Conservation (phyloP, 2,329 filamentous ascomycete genomes). For the Penicillium fuscoglaucum region DNA sequence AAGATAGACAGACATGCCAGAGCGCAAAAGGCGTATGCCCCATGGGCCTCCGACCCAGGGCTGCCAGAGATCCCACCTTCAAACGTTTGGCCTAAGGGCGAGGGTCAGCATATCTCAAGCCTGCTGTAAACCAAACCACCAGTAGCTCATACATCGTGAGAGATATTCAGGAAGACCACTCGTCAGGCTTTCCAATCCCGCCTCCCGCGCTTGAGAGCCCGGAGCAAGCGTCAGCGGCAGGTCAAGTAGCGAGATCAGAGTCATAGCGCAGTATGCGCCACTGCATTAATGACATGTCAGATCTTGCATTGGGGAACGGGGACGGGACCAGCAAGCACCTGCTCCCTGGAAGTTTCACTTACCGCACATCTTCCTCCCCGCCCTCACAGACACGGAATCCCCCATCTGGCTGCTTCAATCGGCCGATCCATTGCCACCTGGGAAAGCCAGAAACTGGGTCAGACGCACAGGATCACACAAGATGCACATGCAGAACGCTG, state of each 20-base stretch:
- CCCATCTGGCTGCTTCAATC: slow-evolving; percentile 80
- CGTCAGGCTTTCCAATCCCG: slow-evolving; percentile 66
- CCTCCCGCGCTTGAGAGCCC: slow-evolving; percentile 66
- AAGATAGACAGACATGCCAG: slow-evolving; percentile 85
- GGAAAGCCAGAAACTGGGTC: slow-evolving; percentile 15
- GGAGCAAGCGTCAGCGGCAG: slow-evolving; percentile 76
- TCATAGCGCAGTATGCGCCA: slow-evolving; percentile 88
- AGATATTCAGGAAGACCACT: slow-evolving; percentile 78
- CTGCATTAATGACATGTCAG: slow-evolving; percentile 46
- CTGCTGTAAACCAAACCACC: neutral
- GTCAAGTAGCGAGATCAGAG: slow-evolving; percentile 78
- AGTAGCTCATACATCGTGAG: slow-evolving; percentile 64
- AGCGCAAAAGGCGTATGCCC: slow-evolving; percentile 94
- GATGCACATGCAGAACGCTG: neutral
- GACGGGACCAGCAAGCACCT: neutral
- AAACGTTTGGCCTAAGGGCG: slow-evolving; percentile 73
- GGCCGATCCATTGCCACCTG: slow-evolving; percentile 81
- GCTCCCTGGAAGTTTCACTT: slow-evolving; percentile 32
- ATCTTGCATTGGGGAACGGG: slow-evolving; percentile 18
- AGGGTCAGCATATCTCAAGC: slow-evolving; percentile 17
- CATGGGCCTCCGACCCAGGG: slow-evolving; percentile 88
- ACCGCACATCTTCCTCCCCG: slow-evolving; percentile 91
- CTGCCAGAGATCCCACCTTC: slow-evolving; percentile 89
- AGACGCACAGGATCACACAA: slow-evolving; percentile 18
- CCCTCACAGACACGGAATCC: slow-evolving; percentile 85